These are phyloP conservation scores for Aleurites moluccanus DNA, from an alignment of 441 rosid species.

Conservation along the genomic window DNA sequence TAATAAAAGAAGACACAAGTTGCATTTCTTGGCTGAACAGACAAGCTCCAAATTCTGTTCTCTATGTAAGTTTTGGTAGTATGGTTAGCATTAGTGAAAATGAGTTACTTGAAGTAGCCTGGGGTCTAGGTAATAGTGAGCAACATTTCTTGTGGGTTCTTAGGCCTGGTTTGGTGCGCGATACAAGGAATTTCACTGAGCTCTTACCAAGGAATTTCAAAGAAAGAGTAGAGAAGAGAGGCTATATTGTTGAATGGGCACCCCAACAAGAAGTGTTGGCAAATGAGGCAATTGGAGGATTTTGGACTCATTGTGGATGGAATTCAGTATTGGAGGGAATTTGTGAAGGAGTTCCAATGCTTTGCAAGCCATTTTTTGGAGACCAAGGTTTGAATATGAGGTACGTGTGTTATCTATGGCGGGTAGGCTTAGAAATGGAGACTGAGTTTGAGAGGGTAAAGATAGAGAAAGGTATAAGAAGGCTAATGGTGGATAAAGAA, in stretches of 20 bases:
- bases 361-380: constrained; percentile 31
- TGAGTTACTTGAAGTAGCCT: background rate
- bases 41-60: too few relatives aligned
- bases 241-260: too few relatives aligned
- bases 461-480: constrained; percentile 21
- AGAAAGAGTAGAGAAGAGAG: constrained; percentile 17
- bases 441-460: constrained; percentile 23
- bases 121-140: constrained; percentile 45
- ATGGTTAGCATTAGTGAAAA: too few relatives aligned
- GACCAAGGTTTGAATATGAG: constrained; percentile 27
- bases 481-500: constrained; percentile 24
- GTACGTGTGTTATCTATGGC: constrained; percentile 26
- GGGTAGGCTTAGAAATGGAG: constrained; percentile 25
- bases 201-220: constrained; percentile 34
- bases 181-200: constrained; percentile 21
- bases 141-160: background rate
- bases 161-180: too few relatives aligned
- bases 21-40: too few relatives aligned
- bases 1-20: constrained; percentile 7
- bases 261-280: too few relatives aligned
- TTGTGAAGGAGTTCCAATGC: constrained; percentile 33
- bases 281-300: too few relatives aligned
- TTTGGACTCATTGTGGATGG: constrained; percentile 23
- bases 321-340: constrained; percentile 34
- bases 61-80: too few relatives aligned